Base-by-base conservation (phyloP, 164 flowering plant species). In the Vitis cinerea region DNA sequence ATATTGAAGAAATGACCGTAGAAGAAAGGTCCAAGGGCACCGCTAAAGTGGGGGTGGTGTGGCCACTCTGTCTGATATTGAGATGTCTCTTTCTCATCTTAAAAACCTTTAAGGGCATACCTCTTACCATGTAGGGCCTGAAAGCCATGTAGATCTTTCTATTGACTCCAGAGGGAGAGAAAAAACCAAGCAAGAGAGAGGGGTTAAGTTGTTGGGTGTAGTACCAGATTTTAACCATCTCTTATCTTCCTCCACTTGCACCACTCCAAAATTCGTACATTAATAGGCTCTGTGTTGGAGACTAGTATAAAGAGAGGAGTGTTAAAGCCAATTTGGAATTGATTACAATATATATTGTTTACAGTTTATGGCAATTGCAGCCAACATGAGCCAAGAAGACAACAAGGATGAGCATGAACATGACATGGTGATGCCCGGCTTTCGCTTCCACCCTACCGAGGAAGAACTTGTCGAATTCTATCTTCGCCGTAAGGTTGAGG, bases 401-500 rank as follows among this genome's bases (percentile, higher is more conserved):
- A 51, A 13, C 63, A 71, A 50, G 30, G 97, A 91, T 65, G 82
- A 87, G 2, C 91, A 92, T 50, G 88, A 87, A 59, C 85, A 90
- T 5, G 99, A 94, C 77, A 79, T 90, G 82, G 97, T 93, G 31
- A 95, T 95, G 99, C 99, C 99, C 0, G 99, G 99, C 1, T 95
- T 95, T 69, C 86, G 99, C 8, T 95, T 95, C 81, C 98, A 93
- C 65, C 99, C 99, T 0, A 95, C 99, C 10, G 99, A 95, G 62
- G 99, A 95, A 83, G 99, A 95, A 69, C 92, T 95, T 10, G 87
- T 95, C 0, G 98, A 93, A 67, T 95, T 93, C 85, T 93, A 95
- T 84, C 96, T 95, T 74, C 96, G 98, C 68, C 94, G 98, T 63
- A 95, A 93, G 87, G 96, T 95, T 7, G 97, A 95, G 83, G 99